Percentiles rank a stretch among this genome's conserved stretches.
phyloP scores from a whole-genome alignment of 1,139 yeast species.

The Meyerozyma smithsonii region DNA sequence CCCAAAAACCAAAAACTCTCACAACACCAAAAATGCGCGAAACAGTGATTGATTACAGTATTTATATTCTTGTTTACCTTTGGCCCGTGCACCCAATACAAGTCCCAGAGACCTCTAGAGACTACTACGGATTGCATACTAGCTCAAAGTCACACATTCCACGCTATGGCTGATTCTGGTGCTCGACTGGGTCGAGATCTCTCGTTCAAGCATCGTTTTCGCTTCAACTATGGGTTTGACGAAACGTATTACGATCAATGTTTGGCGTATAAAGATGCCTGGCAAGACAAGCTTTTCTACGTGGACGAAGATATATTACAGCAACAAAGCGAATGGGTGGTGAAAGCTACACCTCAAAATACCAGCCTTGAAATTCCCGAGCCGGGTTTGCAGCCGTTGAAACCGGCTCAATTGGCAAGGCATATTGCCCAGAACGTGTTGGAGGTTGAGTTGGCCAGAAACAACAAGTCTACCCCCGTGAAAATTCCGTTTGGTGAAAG shows the following conservation, averaged over 20 bases:
- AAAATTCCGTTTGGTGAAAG: not conserved
- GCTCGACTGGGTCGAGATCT: constrained; percentile 17
- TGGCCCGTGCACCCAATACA: not conserved
- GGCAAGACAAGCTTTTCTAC: constrained; percentile 33
- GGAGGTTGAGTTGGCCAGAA: not conserved
- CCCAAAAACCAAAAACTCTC: not conserved
- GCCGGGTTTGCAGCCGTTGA: not conserved
- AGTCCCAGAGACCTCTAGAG: not conserved
- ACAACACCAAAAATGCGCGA: not conserved
- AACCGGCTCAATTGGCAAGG: not conserved
- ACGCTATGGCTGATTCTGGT: constrained; percentile 5
- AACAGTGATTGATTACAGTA: not conserved
- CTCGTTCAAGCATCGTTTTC: constrained; percentile 32
- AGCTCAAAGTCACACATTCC: constrained; percentile 6
- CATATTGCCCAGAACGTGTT: not conserved
- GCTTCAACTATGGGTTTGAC: constrained; percentile 32
- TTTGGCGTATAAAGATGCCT: constrained; percentile 25
- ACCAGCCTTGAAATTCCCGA: not conserved
- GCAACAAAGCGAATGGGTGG: constrained; percentile 4
- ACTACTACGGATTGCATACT: too few relatives aligned
- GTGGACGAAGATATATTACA: constrained; percentile 22
- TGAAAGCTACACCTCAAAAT: not conserved
- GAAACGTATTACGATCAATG: constrained; percentile 22
- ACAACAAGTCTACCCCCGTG: not conserved
- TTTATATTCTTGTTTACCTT: not conserved